Evolutionary conservation across 345 rosid genomes (phyloP), one percentile per base, ranked within the genome.

Genomic region (Cardamine occulta): DNA sequence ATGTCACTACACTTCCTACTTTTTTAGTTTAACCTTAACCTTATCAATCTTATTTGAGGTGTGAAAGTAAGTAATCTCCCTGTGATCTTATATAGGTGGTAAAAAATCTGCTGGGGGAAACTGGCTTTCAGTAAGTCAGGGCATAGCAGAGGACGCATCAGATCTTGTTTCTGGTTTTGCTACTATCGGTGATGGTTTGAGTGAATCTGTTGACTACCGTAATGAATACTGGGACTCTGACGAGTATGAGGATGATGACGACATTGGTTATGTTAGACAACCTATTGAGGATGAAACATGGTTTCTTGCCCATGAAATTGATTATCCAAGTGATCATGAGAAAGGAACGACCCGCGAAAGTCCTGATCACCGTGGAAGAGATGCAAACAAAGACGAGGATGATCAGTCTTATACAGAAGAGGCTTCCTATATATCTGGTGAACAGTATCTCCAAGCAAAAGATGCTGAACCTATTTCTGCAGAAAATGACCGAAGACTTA

Each of bases 181-280:
- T 65, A 93, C 99, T 35, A 82, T 91, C 31, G 99, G 97, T 70
- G 98, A 93, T 84, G 99, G 97, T 78, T 81, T 89, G 65, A 91
- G 95, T 85, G 98, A 91, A 86, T 88, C 97, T 40, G 78, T 92
- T 70, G 98, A 96, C 79, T 93, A 89, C 69, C 89, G 88, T 28
- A 88, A 96, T 60, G 97, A 96, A 39, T 93, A 90, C 81, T 96
- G 99, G 99, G 99, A 96, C 73, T 96, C 99, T 37, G 99, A 96
- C 61, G 97, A 96, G 76, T 96, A 96, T 73, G 99, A 96, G 5
- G 97, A 96, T 3, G 96, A 96, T n/a, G 97, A 91, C 37, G 99
- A 96, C 77, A 91, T 89, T 85, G 99, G 99, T 15, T 96, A 93
- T 81, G 86, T 82, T 84, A 91, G 99, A 80, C 99, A 93, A 67